These are phyloP conservation scores for Diaporthe sp. DNA, from an alignment of 2,329 filamentous ascomycete genomes.

Conservation along the genomic window DNA sequence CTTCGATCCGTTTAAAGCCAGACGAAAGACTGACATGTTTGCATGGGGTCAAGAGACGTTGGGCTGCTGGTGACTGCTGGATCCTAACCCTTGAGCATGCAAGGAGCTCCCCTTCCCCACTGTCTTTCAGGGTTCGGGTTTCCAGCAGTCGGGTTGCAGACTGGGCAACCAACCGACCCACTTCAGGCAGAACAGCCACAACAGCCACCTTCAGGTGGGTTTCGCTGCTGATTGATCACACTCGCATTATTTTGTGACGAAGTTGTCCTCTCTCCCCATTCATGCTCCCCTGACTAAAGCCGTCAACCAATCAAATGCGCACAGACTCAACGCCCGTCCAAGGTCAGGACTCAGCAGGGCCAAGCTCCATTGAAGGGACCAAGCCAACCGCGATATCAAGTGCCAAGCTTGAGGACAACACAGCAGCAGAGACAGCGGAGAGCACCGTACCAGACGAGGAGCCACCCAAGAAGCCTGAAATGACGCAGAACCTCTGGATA, in stretches of 20 bases:
- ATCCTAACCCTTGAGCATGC: background rate
- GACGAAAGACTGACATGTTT: background rate
- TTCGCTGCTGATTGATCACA: background rate
- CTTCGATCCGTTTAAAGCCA: background rate
- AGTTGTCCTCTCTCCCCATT: background rate
- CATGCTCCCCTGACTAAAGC: background rate
- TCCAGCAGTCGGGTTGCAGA: background rate
- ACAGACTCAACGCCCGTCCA: background rate
- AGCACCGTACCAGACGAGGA: background rate
- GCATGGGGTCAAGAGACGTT: background rate
- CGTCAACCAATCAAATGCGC: background rate
- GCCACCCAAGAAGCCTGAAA: background rate
- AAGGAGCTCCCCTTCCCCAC: background rate
- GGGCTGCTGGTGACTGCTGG: background rate
- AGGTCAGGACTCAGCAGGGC: background rate
- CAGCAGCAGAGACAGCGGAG: background rate
- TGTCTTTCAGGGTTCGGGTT: background rate
- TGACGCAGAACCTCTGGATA: slow-evolving; percentile 2
- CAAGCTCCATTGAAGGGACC: background rate
- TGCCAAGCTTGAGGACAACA: background rate
- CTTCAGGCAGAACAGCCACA: background rate
- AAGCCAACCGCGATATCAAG: no score
- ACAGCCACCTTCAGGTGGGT: background rate
- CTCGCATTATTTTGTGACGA: background rate
- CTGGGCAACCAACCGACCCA: background rate